These are phyloP conservation scores for Nemania sp. DNA, from an alignment of 2,329 filamentous ascomycete species.

Conservation along the genomic window DNA sequence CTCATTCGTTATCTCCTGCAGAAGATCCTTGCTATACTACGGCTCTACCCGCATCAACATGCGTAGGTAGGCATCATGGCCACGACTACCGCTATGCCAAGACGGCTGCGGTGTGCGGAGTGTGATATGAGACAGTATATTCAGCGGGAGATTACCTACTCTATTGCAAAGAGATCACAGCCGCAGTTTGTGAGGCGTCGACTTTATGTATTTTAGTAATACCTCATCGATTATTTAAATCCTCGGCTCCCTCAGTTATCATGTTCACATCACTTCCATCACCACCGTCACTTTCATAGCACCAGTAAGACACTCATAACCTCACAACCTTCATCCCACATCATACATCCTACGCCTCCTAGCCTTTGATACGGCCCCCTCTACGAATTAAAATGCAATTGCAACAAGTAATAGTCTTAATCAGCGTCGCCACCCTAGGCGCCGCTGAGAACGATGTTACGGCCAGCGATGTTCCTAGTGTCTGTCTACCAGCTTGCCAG, in stretches of 20 bases:
- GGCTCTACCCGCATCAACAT: slow-evolving; percentile 18
- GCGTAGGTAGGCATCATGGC: slow-evolving; percentile 5
- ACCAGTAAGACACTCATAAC: background rate
- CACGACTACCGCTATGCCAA: slow-evolving; percentile 28
- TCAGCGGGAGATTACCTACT: background rate
- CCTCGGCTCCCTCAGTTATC: background rate
- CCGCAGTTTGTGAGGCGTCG: background rate
- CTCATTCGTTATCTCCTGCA: slow-evolving; percentile 9
- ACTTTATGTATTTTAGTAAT: background rate
- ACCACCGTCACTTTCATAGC: background rate
- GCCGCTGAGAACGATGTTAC: slow-evolving; percentile 41
- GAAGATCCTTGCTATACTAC: slow-evolving; percentile 8
- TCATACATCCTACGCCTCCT: too few species aligned
- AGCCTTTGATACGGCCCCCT: background rate
- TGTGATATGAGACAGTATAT: slow-evolving; percentile 5
- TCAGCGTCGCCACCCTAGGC: slow-evolving; percentile 30
- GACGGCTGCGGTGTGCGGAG: slow-evolving; percentile 18
- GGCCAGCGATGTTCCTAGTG: slow-evolving; percentile 35
- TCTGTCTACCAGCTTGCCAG: slow-evolving; percentile 38
- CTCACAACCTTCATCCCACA: background rate
- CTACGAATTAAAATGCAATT: slow-evolving; percentile 30
- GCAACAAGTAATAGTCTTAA: slow-evolving; percentile 11
- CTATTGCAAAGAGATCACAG: background rate
- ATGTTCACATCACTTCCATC: background rate
- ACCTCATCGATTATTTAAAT: slow-evolving; percentile 21